Evolutionary conservation across 306 rosid genomes (phyloP).

Genomic region (Vachellia pachyceras): DNA sequence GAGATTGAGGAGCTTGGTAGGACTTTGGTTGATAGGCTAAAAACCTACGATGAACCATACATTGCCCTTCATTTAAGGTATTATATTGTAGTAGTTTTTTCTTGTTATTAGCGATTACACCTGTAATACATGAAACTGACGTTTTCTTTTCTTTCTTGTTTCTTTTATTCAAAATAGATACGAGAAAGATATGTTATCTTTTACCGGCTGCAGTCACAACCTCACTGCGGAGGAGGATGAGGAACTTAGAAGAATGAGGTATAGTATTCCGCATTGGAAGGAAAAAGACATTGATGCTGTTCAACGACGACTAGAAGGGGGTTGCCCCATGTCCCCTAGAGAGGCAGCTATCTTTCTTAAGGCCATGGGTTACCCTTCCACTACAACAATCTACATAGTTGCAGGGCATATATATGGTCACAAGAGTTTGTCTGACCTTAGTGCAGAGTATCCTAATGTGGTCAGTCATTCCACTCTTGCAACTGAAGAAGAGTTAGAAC

Average conservation of each 20-base stretch:
- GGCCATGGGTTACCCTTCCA: constrained; percentile 96
- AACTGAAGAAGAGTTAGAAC: constrained; percentile 76
- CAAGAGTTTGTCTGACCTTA: constrained; percentile 75
- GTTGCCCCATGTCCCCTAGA: constrained; percentile 97
- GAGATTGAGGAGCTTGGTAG: constrained; percentile 92
- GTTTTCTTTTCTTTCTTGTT: not conserved
- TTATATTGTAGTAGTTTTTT: not conserved
- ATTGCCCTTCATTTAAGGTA: constrained; percentile 97
- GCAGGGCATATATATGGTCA: constrained; percentile 94
- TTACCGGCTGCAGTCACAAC: constrained; percentile 97
- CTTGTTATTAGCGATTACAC: not conserved
- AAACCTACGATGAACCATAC: constrained; percentile 71
- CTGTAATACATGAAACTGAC: not conserved
- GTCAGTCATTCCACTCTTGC: constrained; percentile 86
- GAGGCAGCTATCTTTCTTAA: constrained; percentile 94
- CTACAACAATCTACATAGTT: constrained; percentile 93
- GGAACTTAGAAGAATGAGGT: constrained; percentile 84
- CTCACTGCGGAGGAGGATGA: constrained; percentile 73
- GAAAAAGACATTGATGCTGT: constrained; percentile 88
- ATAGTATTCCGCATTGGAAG: constrained; percentile 95
- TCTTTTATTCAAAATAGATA: constrained; percentile 58
- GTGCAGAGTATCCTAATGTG: constrained; percentile 74
- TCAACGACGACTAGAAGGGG: constrained; percentile 77
- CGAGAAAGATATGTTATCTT: constrained; percentile 99
- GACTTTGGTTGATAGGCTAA: constrained; percentile 72